Percentiles rank a stretch among this genome's conserved stretches.
phyloP scores from a whole-genome alignment of 2,329 filamentous ascomycete species.

The Calonectria ilicicola region DNA sequence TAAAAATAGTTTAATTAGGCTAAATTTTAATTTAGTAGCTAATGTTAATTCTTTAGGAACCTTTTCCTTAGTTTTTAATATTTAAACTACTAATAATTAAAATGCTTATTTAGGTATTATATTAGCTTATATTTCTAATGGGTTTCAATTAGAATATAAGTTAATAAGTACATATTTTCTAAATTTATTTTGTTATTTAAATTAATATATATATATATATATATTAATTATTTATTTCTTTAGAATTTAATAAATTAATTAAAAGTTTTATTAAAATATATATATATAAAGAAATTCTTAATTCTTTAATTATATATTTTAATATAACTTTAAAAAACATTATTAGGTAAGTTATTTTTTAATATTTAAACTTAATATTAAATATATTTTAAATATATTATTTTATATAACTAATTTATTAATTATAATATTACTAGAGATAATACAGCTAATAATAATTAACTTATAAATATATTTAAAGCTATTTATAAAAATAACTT shows the following conservation, averaged over 20 bases:
- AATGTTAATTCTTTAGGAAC: not conserved
- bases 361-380: too few species aligned
- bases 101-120: too few species aligned
- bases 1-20: not conserved
- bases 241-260: not conserved
- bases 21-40: not conserved
- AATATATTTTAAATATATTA: slow-evolving; percentile 4
- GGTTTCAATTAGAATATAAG: not conserved
- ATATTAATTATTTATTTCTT: not conserved
- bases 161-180: slow-evolving; percentile 5
- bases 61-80: too few species aligned
- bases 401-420: slow-evolving; percentile 2
- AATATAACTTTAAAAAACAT: not conserved
- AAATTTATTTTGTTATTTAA: not conserved
- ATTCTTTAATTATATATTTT: not conserved
- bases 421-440: slow-evolving; percentile 1
- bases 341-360: not conserved
- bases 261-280: not conserved
- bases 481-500: not conserved
- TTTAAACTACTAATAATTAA: too few species aligned
- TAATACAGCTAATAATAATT: slow-evolving; percentile 8
- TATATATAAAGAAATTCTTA: not conserved
- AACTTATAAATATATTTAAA: not conserved
- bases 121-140: too few species aligned
- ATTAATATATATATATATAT: not conserved